Conservation (phyloP, 352 stramenopile species). For the Phytophthora sp. region DNA sequence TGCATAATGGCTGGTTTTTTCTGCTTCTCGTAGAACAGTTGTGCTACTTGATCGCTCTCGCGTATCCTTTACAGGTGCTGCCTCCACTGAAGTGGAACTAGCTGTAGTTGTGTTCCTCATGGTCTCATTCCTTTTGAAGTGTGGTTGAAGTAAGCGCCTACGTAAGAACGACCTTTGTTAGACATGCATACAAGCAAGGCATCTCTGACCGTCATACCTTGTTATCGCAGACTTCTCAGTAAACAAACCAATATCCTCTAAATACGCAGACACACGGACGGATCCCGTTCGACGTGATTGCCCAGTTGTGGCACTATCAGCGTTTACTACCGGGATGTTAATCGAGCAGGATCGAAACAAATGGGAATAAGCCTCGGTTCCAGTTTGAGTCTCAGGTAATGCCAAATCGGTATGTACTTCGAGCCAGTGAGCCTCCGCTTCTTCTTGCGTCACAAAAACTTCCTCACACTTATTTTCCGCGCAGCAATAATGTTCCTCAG, state of each 20-base stretch:
- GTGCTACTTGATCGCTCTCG: conserved; percentile 9
- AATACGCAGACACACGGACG: conserved; percentile 41
- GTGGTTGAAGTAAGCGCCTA: conserved; percentile 3
- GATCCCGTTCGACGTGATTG: conserved; percentile 28
- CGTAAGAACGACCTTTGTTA: too few species aligned
- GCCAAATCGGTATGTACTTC: conserved; percentile 33
- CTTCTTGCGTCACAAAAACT: conserved; percentile 38
- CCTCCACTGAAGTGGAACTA: neutral
- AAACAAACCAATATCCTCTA: conserved; percentile 40
- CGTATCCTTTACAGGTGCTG: neutral
- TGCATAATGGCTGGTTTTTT: conserved; percentile 9
- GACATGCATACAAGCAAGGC: neutral
- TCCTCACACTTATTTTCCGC: conserved; percentile 35
- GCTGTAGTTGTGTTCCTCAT: neutral
- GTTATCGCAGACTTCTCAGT: neutral
- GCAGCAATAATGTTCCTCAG: conserved; percentile 56
- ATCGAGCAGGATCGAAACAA: conserved; percentile 61
- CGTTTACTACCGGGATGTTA: conserved; percentile 53
- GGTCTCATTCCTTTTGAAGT: conserved; percentile 9
- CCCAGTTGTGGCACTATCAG: neutral
- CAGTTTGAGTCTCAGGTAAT: conserved; percentile 12
- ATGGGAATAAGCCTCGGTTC: conserved; percentile 25
- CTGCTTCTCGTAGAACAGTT: conserved; percentile 17
- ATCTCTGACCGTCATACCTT: conserved; percentile 6
- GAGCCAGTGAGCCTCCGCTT: conserved; percentile 43